Conservation (phyloP, 495 filamentous ascomycete species). For the Penicillium crystallinum region DNA sequence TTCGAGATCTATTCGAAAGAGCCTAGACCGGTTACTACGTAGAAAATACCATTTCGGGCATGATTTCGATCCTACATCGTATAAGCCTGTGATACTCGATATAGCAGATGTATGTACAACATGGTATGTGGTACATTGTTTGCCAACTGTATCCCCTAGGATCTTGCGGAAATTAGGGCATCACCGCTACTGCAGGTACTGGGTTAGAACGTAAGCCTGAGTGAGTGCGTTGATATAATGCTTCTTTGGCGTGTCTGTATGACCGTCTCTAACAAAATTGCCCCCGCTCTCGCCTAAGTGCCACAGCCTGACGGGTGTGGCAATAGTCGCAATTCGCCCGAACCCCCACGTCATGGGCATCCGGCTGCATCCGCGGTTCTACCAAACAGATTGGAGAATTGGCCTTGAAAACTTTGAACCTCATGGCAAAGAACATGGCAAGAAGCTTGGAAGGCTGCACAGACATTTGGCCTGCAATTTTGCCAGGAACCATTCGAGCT, state of each 20-base stretch:
- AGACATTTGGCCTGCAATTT: not conserved
- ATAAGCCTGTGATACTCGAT: not conserved
- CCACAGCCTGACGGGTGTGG: slow-evolving; percentile 6
- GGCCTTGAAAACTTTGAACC: not conserved
- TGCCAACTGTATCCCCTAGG: not conserved
- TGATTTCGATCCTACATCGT: too few relatives aligned
- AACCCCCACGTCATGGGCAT: slow-evolving; percentile 13
- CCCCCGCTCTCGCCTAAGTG: not conserved
- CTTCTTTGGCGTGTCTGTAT: slow-evolving; percentile 3
- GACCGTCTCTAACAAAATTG: not conserved
- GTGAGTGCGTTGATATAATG: not conserved
- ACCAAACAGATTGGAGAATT: not conserved
- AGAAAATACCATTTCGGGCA: not conserved
- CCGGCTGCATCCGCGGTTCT: slow-evolving; percentile 14
- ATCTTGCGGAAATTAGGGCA: not conserved
- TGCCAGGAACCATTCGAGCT: not conserved
- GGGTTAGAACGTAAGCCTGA: too few relatives aligned
- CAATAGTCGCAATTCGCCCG: slow-evolving; percentile 6
- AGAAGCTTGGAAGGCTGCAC: slow-evolving; percentile 5
- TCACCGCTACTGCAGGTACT: not conserved
- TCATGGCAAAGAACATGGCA: slow-evolving; percentile 9
- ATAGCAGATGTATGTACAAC: not conserved
- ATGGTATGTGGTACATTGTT: not conserved
- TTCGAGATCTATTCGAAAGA: not conserved
- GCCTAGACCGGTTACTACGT: not conserved